phyloP scores from a whole-genome alignment of 2,329 filamentous ascomycete species.

The Penicillium sp. region DNA sequence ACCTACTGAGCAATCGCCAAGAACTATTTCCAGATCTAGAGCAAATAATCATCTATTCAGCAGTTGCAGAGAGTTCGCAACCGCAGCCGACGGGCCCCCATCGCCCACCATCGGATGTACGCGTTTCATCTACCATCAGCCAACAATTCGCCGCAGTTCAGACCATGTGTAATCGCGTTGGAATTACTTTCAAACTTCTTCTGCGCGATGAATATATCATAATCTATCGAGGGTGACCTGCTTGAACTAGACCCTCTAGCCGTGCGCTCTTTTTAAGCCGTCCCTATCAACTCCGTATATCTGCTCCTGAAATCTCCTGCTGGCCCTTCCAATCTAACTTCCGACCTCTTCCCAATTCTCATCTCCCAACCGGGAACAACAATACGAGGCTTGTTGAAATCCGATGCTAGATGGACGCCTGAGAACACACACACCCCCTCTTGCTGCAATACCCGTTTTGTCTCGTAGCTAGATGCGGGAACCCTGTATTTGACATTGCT shows the following conservation, averaged over 20 bases:
- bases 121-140: neutral
- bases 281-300: no score
- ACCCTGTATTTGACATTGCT: neutral
- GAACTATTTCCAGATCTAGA: neutral
- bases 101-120: neutral
- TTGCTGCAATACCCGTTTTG: neutral
- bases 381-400: neutral
- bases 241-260: neutral
- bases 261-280: no score
- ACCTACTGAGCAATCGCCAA: neutral
- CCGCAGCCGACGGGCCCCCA: neutral
- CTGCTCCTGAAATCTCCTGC: no score
- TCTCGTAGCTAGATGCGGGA: neutral
- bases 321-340: no score
- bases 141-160: neutral
- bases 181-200: neutral
- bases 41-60: neutral
- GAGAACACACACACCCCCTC: neutral
- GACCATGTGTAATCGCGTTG: neutral
- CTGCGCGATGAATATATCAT: neutral
- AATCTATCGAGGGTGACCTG: neutral
- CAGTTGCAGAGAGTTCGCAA: neutral
- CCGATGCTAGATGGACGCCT: neutral
- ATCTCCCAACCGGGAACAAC: no score
- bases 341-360: no score